A percentile compares a stretch with the other conserved stretches of the same genome.
phyloP scores from a whole-genome alignment of 768 basidiomycete species.

The Russula vinacea region DNA sequence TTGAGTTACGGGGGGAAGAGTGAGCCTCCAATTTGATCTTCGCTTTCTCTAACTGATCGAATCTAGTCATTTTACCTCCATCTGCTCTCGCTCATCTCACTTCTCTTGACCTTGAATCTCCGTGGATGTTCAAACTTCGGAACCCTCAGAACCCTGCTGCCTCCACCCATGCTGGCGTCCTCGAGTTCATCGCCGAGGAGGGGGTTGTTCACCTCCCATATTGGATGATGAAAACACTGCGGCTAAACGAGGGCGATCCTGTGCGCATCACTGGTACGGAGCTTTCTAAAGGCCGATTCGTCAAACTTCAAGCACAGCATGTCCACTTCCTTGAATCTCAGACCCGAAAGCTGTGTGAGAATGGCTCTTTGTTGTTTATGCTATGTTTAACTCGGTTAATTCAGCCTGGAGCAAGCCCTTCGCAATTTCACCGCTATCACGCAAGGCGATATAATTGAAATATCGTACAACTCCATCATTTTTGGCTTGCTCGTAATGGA shows the following conservation, averaged over 20 bases:
- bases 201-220: slow-evolving; percentile 93
- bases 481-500: slow-evolving; percentile 98
- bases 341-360: slow-evolving; percentile 97
- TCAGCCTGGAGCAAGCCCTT: slow-evolving; percentile 89
- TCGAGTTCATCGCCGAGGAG: slow-evolving; percentile 98
- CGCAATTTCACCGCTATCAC: slow-evolving; percentile 90
- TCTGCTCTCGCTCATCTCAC: slow-evolving; percentile 89
- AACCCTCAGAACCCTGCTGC: slow-evolving; percentile 83
- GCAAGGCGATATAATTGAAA: slow-evolving; percentile 96
- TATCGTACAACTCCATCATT: slow-evolving; percentile 92
- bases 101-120: slow-evolving; percentile 79
- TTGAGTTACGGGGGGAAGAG: slow-evolving; percentile 97
- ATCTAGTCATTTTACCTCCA: slow-evolving; percentile 92
- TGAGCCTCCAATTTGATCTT: slow-evolving; percentile 44
- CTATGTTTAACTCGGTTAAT: neutral
- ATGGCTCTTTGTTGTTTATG: neutral
- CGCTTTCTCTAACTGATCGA: slow-evolving; percentile 22
- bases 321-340: slow-evolving; percentile 95
- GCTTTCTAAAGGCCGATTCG: slow-evolving; percentile 88
- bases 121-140: slow-evolving; percentile 95
- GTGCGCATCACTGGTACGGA: slow-evolving; percentile 88
- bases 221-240: slow-evolving; percentile 99
- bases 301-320: slow-evolving; percentile 95
- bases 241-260: slow-evolving; percentile 90
- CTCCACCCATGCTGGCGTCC: slow-evolving; percentile 93